phyloP scores from a whole-genome alignment of 768 basidiomycete genomes.

The Rhodotorula paludigena region DNA sequence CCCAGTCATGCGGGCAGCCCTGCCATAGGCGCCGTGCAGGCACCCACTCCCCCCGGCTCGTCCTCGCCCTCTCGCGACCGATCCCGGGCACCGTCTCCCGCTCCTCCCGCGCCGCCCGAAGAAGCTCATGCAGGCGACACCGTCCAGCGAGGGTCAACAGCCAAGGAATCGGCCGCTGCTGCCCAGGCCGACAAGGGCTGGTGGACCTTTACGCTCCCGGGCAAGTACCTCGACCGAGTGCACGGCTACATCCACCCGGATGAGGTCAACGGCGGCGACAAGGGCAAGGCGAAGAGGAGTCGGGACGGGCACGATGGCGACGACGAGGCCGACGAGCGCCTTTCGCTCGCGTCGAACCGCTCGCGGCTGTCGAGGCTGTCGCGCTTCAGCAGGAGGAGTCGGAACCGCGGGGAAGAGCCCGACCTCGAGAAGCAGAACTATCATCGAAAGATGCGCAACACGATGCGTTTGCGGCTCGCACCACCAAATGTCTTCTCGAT shows the following conservation, averaged over 20 bases:
- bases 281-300: slow-evolving; percentile 23
- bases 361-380: slow-evolving; percentile 3
- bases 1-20: no score
- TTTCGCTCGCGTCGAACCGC: no score
- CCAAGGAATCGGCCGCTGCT: neutral
- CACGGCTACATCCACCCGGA: slow-evolving; percentile 26
- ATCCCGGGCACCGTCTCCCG: no score
- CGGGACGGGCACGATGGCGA: neutral
- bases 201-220: slow-evolving; percentile 40
- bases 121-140: slow-evolving; percentile 1
- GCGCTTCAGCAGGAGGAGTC: slow-evolving; percentile 7
- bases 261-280: slow-evolving; percentile 16
- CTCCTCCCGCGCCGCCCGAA: neutral
- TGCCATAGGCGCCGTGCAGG: no score
- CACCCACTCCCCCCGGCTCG: no score
- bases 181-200: slow-evolving; percentile 27
- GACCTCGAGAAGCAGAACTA: slow-evolving; percentile 33
- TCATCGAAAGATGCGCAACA: slow-evolving; percentile 22
- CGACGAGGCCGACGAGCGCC: neutral
- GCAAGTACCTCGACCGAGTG: slow-evolving; percentile 36
- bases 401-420: neutral
- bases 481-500: slow-evolving; percentile 35
- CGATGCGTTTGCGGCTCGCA: slow-evolving; percentile 23
- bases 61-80: no score
- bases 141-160: no score